Conservation (phyloP, 306 rosid species). For the Dalbergia cultrata region DNA sequence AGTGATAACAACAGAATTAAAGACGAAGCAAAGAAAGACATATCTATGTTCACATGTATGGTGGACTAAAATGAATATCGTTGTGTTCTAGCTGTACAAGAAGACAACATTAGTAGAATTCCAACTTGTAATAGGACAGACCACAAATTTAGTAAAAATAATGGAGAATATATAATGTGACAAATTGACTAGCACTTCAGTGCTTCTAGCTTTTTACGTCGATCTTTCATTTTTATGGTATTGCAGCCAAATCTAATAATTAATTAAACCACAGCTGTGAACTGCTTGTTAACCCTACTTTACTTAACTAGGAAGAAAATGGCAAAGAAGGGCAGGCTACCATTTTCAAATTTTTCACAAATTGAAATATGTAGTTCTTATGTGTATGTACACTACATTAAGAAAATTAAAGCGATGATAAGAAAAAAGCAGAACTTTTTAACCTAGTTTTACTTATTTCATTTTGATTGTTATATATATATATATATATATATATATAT, state of each 20-base stretch:
- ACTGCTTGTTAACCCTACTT: not conserved
- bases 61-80: not conserved
- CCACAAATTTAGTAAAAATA: not conserved
- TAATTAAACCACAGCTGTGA: not conserved
- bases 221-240: conserved; percentile 9
- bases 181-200: not conserved
- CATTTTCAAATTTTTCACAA: not conserved
- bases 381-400: too few species aligned
- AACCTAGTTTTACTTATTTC: too few species aligned
- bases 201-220: not conserved
- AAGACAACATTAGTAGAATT: conserved; percentile 2
- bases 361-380: too few species aligned
- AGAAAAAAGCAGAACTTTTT: too few species aligned
- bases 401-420: too few species aligned
- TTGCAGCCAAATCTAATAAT: conserved; percentile 30
- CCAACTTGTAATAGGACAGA: not conserved
- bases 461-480: too few species aligned
- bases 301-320: conserved; percentile 12
- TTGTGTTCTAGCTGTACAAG: not conserved
- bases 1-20: conserved; percentile 19
- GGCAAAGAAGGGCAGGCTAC: not conserved
- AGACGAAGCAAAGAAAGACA: not conserved
- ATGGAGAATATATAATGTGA: not conserved
- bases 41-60: not conserved
- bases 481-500: too few species aligned